phyloP scores from a whole-genome alignment of 306 rosid species.

The Pterocarpus santalinus region DNA sequence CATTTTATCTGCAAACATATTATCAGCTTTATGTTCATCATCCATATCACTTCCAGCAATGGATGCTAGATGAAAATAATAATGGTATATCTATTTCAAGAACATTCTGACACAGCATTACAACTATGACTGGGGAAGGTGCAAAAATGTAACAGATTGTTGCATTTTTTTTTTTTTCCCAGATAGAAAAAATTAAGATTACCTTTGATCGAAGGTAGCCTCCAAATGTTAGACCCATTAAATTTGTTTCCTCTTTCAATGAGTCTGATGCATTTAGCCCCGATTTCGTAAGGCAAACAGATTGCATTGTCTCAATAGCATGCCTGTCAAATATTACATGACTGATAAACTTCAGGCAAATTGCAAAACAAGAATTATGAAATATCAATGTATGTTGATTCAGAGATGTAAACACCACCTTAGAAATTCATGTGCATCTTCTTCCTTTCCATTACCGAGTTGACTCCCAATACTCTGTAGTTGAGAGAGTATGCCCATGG shows the following conservation, averaged over 20 bases:
- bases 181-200: slow-evolving; percentile 1
- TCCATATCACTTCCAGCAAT: slow-evolving; percentile 19
- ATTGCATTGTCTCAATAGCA: slow-evolving; percentile 85
- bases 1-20: slow-evolving; percentile 74
- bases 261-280: slow-evolving; percentile 54
- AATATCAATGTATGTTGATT: background rate
- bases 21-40: slow-evolving; percentile 39
- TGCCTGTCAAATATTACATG: slow-evolving; percentile 56
- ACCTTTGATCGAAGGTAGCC: slow-evolving; percentile 95
- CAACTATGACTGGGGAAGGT: background rate
- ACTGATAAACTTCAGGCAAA: slow-evolving; percentile 6
- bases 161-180: background rate
- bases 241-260: slow-evolving; percentile 77
- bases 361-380: slow-evolving; percentile 17
- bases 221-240: slow-evolving; percentile 88
- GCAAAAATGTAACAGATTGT: slow-evolving; percentile 9
- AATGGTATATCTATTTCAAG: background rate
- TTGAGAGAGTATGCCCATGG: slow-evolving; percentile 73
- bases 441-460: slow-evolving; percentile 89
- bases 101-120: slow-evolving; percentile 22
- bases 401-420: slow-evolving; percentile 60
- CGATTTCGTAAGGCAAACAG: slow-evolving; percentile 73
- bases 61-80: slow-evolving; percentile 9
- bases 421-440: slow-evolving; percentile 95
- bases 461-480: slow-evolving; percentile 76